phyloP scores from a whole-genome alignment of 2,329 filamentous ascomycete genomes.

The Pestalotiopsis fici region DNA sequence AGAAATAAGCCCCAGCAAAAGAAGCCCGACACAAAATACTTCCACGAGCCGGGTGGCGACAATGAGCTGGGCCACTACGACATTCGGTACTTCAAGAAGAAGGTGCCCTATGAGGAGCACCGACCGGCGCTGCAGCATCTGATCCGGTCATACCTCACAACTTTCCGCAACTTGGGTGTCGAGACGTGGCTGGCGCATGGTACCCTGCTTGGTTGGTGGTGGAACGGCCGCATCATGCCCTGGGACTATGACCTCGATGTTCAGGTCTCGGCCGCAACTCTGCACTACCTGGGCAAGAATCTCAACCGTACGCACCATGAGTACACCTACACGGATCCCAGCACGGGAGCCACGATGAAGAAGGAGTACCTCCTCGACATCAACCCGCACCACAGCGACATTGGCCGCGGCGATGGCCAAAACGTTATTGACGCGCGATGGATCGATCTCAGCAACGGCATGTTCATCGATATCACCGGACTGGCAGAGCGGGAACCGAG shows the following conservation, averaged over 20 bases:
- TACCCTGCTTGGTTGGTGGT: constrained; percentile 86
- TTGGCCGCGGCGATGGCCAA: constrained; percentile 63
- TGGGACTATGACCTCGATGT: constrained; percentile 88
- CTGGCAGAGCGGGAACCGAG: constrained; percentile 67
- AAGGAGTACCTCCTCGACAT: constrained; percentile 72
- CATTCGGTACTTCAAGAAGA: constrained; percentile 63
- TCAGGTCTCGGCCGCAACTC: constrained; percentile 69
- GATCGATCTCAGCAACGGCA: constrained; percentile 74
- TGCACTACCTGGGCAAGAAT: constrained; percentile 63
- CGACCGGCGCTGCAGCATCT: constrained; percentile 68
- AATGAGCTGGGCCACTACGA: constrained; percentile 74
- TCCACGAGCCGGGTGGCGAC: constrained; percentile 63
- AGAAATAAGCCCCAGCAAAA: not conserved
- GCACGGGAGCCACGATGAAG: constrained; percentile 15
- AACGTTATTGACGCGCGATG: constrained; percentile 86
- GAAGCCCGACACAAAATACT: constrained; percentile 56
- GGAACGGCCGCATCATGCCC: constrained; percentile 78
- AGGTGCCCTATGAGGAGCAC: constrained; percentile 68
- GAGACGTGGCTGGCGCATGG: constrained; percentile 90
- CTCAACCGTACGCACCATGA: constrained; percentile 69
- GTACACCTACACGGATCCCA: constrained; percentile 46
- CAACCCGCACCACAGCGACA: constrained; percentile 68
- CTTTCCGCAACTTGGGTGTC: constrained; percentile 62
- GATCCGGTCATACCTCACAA: constrained; percentile 72
- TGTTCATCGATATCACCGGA: constrained; percentile 84